Evolutionary conservation across 441 rosid genomes (phyloP).

Genomic region (Biscutella auriculata): DNA sequence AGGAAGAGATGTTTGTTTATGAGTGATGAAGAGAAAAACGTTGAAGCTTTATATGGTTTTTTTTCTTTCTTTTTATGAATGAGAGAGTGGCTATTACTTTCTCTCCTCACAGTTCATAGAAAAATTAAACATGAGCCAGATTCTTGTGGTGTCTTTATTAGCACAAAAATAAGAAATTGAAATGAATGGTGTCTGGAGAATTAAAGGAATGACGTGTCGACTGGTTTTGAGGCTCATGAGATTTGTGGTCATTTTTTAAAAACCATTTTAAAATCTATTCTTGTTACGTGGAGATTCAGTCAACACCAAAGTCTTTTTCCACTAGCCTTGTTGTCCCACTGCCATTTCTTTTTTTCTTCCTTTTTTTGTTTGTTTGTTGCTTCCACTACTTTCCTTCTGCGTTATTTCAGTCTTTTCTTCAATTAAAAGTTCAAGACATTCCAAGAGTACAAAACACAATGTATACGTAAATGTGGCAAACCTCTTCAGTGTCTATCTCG

Average conservation of each 20-base stretch:
- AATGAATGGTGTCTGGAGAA: conserved; percentile 15
- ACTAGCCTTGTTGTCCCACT: neutral
- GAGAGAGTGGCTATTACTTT: too few relatives aligned
- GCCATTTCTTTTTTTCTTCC: neutral
- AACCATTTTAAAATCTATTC: neutral
- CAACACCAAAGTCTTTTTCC: conserved; percentile 16
- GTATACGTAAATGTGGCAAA: neutral
- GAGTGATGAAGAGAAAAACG: too few relatives aligned
- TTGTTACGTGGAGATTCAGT: conserved; percentile 20
- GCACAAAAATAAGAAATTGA: conserved; percentile 10
- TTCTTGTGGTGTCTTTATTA: neutral
- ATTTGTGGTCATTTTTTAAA: conserved; percentile 15
- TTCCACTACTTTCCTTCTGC: conserved; percentile 5
- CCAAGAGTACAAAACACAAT: neutral
- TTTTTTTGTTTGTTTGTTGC: neutral
- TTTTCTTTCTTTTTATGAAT: too few relatives aligned
- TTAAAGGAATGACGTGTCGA: conserved; percentile 6
- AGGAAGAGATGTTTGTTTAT: too few relatives aligned
- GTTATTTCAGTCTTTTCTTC: neutral
- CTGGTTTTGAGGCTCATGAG: neutral
- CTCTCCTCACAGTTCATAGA: too few relatives aligned
- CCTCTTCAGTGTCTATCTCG: neutral
- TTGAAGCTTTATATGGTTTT: too few relatives aligned
- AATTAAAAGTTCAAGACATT: too few relatives aligned
- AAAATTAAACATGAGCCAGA: neutral